Percentiles rank a stretch among this genome's conserved stretches.
Conservation (phyloP, 2,329 filamentous ascomycete species). For the Fusarium fracticaudum region DNA sequence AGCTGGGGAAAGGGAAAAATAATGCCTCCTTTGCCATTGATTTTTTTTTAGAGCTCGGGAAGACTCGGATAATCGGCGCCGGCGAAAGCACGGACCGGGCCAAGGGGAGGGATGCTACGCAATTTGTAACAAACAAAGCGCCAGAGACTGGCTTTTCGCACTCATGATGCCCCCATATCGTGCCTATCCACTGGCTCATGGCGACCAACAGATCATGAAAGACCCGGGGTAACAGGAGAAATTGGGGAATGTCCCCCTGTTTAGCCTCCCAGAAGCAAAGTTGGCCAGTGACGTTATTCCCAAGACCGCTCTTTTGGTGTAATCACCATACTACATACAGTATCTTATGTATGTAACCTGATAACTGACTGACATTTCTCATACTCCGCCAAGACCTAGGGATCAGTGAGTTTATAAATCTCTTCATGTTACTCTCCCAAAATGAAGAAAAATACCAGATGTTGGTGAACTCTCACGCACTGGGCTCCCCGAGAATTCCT, state of each 20-base stretch:
- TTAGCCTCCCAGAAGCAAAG: constrained; percentile 28
- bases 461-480: constrained; percentile 3
- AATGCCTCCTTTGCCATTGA: constrained; percentile 35
- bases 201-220: constrained; percentile 3
- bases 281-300: constrained; percentile 26
- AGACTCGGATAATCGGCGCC: constrained; percentile 47
- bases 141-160: background rate
- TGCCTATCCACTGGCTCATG: constrained; percentile 7
- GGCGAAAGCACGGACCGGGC: constrained; percentile 42
- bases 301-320: constrained; percentile 7
- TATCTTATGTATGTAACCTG: background rate
- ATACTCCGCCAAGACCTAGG: background rate
- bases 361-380: constrained; percentile 21
- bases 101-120: constrained; percentile 35
- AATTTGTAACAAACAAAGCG: constrained; percentile 9
- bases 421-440: background rate
- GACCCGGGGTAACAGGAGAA: constrained; percentile 22
- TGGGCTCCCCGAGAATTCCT: constrained; percentile 36
- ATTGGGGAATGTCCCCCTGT: constrained; percentile 20
- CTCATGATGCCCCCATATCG: background rate
- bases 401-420: constrained; percentile 28
- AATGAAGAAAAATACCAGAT: constrained; percentile 24
- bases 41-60: constrained; percentile 34
- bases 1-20: constrained; percentile 31
- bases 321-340: constrained; percentile 2